Evolutionary conservation across 768 basidiomycete species (phyloP), one percentile per base, ranked within the genome.

Genomic region (Pleurotus citrinopileatus): DNA sequence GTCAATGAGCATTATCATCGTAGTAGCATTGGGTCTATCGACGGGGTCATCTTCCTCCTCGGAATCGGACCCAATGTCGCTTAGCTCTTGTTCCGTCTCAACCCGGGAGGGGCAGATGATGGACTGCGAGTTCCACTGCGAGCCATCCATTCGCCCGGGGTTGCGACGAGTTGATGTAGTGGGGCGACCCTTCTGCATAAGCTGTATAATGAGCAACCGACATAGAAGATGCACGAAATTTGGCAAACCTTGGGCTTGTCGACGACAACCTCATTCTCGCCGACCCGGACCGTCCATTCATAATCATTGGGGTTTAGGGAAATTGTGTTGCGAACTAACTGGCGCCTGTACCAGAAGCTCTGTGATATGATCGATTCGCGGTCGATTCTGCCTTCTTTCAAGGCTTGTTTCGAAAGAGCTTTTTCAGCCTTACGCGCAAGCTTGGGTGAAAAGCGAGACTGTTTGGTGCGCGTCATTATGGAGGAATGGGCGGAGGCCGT

Each of bases 1-100:
- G 38, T 68, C 69, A 8, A 69, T 22, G 2, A 72, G 51, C 5
- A 66, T 64, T n/a, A 40, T 7, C 12, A 7, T 40, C 17, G 7
- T 40, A 7, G 7, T n/a, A 12, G 38, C 7, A n/a, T n/a, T 7
- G 7, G 12, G 38, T 7, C 13, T 12, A 40, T 12, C 17, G 7
- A 12, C 38, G 17, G 10, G 12, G 9, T 40, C 38, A 17, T 40
- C 38, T 19, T 15, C 17, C 7, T 19, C 10, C 19, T 40, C 38
- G 38, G 8, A 40, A n/a, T 40, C 38, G 19, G 12, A n/a, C 13
- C 17, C 38, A 40, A 40, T 40, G 17, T 40, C 38, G 38, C 38
- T 40, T 7, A 40, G 12, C 29, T 32, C 29, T 6, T 13, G 29
- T 12, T 40, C 17, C 38, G 17, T 40, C 15, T 19, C 38, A 7